phyloP scores from a whole-genome alignment of 2,329 filamentous ascomycete species.

The Podosphaera fusca region DNA sequence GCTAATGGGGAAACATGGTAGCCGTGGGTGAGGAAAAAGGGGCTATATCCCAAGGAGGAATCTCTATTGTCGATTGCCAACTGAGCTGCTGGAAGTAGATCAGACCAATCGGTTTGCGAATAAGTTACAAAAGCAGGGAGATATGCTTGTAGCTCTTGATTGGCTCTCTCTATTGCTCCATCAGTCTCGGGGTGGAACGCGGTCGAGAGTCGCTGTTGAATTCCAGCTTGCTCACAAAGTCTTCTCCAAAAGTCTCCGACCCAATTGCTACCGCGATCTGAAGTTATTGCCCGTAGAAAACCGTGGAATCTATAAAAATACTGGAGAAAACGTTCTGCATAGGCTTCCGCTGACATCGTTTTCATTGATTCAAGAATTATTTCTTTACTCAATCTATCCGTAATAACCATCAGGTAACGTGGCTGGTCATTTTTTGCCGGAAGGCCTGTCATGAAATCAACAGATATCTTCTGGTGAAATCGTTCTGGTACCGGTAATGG shows the following conservation, averaged over 20 bases:
- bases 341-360: neutral
- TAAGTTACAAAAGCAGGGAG: neutral
- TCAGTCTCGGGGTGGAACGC: neutral
- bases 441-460: neutral
- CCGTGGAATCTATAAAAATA: neutral
- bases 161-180: neutral
- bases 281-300: neutral
- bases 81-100: neutral
- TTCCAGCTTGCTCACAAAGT: neutral
- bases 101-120: neutral
- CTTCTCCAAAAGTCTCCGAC: neutral
- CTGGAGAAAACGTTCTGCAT: neutral
- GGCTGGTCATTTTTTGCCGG: neutral
- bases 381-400: neutral
- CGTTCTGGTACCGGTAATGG: neutral
- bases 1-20: neutral
- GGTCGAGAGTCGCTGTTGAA: neutral
- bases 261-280: neutral
- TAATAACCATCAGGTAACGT: too few relatives aligned
- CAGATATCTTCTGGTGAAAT: neutral
- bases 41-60: neutral
- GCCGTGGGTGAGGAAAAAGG: neutral
- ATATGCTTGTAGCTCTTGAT: neutral
- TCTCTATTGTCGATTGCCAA: neutral
- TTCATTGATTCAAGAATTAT: neutral